phyloP scores from a whole-genome alignment of 495 filamentous ascomycete species.

The Hypomontagnella monticulosa region DNA sequence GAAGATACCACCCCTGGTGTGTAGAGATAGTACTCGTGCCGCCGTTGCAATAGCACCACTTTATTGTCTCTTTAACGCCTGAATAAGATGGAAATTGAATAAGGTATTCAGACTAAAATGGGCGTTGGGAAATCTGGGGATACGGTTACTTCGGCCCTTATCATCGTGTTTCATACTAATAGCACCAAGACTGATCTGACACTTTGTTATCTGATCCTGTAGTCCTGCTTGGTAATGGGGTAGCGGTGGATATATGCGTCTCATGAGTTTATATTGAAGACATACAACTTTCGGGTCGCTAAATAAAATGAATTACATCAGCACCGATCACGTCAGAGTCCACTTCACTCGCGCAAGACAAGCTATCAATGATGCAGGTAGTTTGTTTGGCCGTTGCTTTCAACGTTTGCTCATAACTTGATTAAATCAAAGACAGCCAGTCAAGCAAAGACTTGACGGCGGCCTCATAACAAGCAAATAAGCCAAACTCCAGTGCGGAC shows the following conservation, averaged over 20 bases:
- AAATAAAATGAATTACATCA: slow-evolving; percentile 40
- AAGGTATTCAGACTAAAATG: slow-evolving; percentile 26
- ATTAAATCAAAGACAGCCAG: neutral
- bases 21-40: slow-evolving; percentile 12
- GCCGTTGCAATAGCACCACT: slow-evolving; percentile 29
- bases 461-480: neutral
- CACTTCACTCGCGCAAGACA: slow-evolving; percentile 28
- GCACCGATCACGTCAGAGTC: slow-evolving; percentile 39
- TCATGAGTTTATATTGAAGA: no score
- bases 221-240: neutral
- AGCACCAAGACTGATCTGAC: slow-evolving; percentile 7
- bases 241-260: no score
- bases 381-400: neutral
- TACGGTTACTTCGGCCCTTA: slow-evolving; percentile 14
- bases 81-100: slow-evolving; percentile 23
- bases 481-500: slow-evolving; percentile 13
- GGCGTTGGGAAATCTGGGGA: slow-evolving; percentile 30
- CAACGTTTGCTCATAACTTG: neutral
- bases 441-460: slow-evolving; percentile 6
- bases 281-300: neutral
- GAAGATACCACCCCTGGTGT: slow-evolving; percentile 32
- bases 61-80: slow-evolving; percentile 23
- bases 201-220: slow-evolving; percentile 29
- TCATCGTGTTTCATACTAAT: slow-evolving; percentile 21
- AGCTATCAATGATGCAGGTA: neutral